These are phyloP conservation scores for Gloeostereum incarnatum DNA, from an alignment of 768 basidiomycete species.

Conservation along the genomic window DNA sequence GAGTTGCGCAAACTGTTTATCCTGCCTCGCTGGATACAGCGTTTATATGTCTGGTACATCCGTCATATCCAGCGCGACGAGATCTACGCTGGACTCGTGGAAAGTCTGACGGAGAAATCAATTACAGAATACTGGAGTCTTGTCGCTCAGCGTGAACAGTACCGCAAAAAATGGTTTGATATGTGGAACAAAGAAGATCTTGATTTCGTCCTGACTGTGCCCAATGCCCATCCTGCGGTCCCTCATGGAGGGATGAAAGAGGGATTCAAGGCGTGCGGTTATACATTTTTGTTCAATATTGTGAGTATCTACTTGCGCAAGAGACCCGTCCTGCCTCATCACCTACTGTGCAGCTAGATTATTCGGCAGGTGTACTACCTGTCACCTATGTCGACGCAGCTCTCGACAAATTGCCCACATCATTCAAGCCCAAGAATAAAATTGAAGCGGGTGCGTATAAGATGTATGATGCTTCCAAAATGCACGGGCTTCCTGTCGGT, in stretches of 20 bases:
- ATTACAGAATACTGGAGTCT: slow-evolving; percentile 37
- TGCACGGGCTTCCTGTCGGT: slow-evolving; percentile 52
- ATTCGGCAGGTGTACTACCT: slow-evolving; percentile 48
- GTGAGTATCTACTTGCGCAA: slow-evolving; percentile 21
- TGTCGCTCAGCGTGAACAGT: slow-evolving; percentile 34
- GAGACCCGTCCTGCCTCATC: too few species aligned
- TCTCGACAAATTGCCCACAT: slow-evolving; percentile 26
- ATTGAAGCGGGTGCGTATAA: slow-evolving; percentile 36
- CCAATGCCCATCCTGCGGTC: slow-evolving; percentile 46
- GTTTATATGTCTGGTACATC: slow-evolving; percentile 40
- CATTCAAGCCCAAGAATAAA: slow-evolving; percentile 28
- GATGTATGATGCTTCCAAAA: slow-evolving; percentile 39
- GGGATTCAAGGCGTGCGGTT: slow-evolving; percentile 43
- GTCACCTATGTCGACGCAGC: slow-evolving; percentile 40
- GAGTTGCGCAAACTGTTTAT: slow-evolving; percentile 26
- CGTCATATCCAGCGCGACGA: slow-evolving; percentile 42
- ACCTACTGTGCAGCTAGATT: slow-evolving; percentile 32
- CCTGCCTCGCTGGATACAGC: slow-evolving; percentile 38
- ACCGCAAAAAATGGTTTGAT: slow-evolving; percentile 27
- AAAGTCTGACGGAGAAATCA: slow-evolving; percentile 32
- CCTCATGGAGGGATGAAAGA: slow-evolving; percentile 44
- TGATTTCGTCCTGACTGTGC: slow-evolving; percentile 36
- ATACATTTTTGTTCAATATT: slow-evolving; percentile 56
- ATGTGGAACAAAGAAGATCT: slow-evolving; percentile 24
- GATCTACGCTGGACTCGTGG: slow-evolving; percentile 43